phyloP scores from a whole-genome alignment of 371 early-diverging fungal genomes.

The Umbelopsis sp. region DNA sequence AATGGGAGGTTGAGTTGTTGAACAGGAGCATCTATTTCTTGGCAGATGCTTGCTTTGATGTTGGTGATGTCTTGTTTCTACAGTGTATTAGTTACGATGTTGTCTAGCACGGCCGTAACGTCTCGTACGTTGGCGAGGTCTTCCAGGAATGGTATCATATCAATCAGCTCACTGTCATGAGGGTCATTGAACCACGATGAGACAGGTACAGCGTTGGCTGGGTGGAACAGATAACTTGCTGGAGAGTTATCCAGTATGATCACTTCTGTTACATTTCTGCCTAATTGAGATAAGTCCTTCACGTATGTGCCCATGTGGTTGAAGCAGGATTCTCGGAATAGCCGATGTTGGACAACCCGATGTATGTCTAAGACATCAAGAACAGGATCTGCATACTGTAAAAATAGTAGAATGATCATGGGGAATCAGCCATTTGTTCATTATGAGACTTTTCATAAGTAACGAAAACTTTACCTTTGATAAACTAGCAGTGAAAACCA shows the following conservation, averaged over 20 bases:
- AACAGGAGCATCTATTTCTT: no score
- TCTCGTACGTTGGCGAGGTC: constrained; percentile 35
- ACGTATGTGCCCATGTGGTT: constrained; percentile 92
- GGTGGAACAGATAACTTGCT: constrained; percentile 91
- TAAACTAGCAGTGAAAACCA: constrained; percentile 92
- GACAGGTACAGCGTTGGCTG: constrained; percentile 93
- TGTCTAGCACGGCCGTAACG: constrained; percentile 33
- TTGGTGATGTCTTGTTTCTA: neutral
- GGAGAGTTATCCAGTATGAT: constrained; percentile 90
- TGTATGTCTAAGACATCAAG: constrained; percentile 86
- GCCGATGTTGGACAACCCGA: constrained; percentile 80
- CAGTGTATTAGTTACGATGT: constrained; percentile 16
- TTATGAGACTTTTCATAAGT: neutral
- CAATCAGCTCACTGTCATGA: constrained; percentile 91
- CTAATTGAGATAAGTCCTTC: constrained; percentile 84
- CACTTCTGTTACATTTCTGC: constrained; percentile 73
- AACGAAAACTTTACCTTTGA: constrained; percentile 67
- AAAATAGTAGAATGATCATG: neutral
- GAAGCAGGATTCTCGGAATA: constrained; percentile 93
- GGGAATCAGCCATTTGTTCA: neutral
- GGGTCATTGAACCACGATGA: constrained; percentile 94
- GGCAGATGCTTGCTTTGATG: neutral
- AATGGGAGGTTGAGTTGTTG: no score
- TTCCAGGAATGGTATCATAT: constrained; percentile 89
- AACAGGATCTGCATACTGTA: constrained; percentile 93